Conservation (phyloP, 73 alveolate genomes). For the Breviolum minutum region DNA sequence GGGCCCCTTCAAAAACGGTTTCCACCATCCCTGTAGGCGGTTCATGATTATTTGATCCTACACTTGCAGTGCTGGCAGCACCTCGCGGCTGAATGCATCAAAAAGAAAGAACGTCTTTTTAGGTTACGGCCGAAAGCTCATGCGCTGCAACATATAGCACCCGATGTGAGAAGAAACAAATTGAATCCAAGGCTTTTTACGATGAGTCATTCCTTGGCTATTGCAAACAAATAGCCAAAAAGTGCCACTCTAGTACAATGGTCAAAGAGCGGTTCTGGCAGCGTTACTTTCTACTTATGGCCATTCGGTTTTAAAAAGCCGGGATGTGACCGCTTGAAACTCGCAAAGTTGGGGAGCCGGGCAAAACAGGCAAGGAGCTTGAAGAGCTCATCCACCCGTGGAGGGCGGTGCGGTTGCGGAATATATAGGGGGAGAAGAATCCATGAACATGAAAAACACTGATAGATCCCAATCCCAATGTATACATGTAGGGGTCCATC, state of each 20-base stretch:
- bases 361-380: not conserved
- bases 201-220: conserved; percentile 2
- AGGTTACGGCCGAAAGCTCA: not conserved
- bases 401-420: no score
- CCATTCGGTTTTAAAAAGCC: not conserved
- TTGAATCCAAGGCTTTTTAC: not conserved
- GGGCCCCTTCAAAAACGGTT: not conserved
- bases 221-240: not conserved
- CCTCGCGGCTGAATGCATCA: not conserved
- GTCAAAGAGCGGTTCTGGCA: not conserved
- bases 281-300: not conserved
- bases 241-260: not conserved
- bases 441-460: no score
- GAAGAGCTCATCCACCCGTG: no score
- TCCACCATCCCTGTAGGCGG: not conserved
- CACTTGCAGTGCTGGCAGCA: conserved; percentile 32
- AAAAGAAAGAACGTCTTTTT: not conserved
- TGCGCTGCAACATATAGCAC: not conserved
- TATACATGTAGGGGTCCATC: no score
- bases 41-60: not conserved
- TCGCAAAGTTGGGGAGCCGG: not conserved
- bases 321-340: not conserved
- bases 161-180: not conserved
- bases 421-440: no score
- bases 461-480: no score